Base-by-base conservation (phyloP, 2,329 filamentous ascomycete genomes). In the Colletotrichum ledebouriae region DNA sequence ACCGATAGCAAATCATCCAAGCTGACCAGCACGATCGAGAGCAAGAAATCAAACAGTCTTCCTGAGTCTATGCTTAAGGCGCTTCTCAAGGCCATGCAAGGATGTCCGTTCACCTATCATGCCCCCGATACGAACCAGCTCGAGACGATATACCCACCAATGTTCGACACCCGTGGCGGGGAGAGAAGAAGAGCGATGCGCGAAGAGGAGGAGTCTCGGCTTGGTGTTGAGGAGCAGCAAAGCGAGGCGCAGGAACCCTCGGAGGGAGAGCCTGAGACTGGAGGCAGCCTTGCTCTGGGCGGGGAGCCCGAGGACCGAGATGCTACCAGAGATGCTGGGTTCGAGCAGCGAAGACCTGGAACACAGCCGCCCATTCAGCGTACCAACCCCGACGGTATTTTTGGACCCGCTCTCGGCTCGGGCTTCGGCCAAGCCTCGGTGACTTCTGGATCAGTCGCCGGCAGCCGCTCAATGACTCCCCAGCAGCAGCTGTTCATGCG, bases 221-320 rank as follows among this genome's bases (percentile, higher is more conserved):
- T 84, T 12, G 78, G 76, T 17, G 79, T 77, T 6, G 84, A 87
- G 20, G 84, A 87, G 66, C 83, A 86, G 34, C 79, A 79, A 25
- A 72, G 77, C 2, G 85, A 86, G 25, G 76, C 76, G 3, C 76
- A 77, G 5, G 84, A 85, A 53, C 76, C 80, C 4, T 85, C 85
- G 0, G 94, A 97, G 71, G 93, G 93, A 65, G 91, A 92, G 64
- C 89, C 89, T 1, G 94, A 96, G 78, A 92, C 92, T 72, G 93
- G 92, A 52, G 89, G 89, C 13, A 98, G 95, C 76, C 84, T 96
- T 66, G 94, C 97, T 67, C 85, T 98, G 17, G 95, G 95, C 65
- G 95, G 95, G 49, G 95, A 98, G 77, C 95, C 95, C 0, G 95
- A 98, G 76, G 94, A 97, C 72, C 86, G 87, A 70, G 90, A 93